Base-by-base conservation (phyloP, 192 early-diverging fungal species). In the Umbelopsis ramanniana region DNA sequence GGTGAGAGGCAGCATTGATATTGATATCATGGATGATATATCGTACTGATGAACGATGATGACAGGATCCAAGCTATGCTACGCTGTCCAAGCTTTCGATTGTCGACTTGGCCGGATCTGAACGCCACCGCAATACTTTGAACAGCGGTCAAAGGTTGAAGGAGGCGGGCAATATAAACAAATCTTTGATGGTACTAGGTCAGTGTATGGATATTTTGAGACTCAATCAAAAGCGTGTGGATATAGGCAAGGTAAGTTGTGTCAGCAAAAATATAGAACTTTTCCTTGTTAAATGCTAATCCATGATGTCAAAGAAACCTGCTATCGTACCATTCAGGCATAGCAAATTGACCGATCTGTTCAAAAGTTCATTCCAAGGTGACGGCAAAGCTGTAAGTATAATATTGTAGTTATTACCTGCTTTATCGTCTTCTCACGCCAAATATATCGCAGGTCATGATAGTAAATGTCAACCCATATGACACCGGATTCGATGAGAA, bases 91-190 rank as follows among this genome's bases (percentile, higher is more conserved):
- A 78, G 23, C 35, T 93, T 66, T 86, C 88, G 0, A 82, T 93
- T 14, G 87, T 93, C 6, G 92, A 93, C 71, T 67, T 93, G 71
- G 90, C 92, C 3, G 90, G 89, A 37, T 89, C 86, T 45, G 92
- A 93, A 78, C 84, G 90, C 17, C 79, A 84, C 21, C 81, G 82
- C 35, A 84, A 81, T 46, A 89, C 88, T 12, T 70, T 75, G 3
- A 85, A 74, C 53, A 76, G 78, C 0, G 86, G 79, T 54, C 86
- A 88, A 48, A 77, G 87, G 29, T 71, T 87, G 46, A 83, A 84
- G 19, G 92, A 92, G 74, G 84, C 87, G 0, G 87, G 87, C 38
- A 87, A 89, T 52, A 90, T 89, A 74, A 91, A 93, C 79, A 89
- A 84, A 43, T 86, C 88, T 46, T 76, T 92, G 63, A 88, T 92